phyloP scores from a whole-genome alignment of 805 yeast genomes.

The Candida pseudofarinosa region DNA sequence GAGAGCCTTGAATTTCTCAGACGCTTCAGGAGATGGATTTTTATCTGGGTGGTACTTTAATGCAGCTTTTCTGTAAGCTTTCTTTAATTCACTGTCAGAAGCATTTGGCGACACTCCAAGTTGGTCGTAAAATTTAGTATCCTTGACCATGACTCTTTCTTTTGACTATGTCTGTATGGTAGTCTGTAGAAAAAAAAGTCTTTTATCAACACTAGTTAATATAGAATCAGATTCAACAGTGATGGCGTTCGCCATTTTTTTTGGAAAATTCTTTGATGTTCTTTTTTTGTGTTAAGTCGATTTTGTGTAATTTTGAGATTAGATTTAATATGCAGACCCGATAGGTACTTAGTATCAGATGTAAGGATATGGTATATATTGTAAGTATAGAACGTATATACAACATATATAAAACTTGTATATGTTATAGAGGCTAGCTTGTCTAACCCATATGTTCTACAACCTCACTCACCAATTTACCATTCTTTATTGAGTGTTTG shows the following conservation, averaged over 20 bases:
- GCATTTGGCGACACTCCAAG: constrained; percentile 72
- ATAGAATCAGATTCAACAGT: not conserved
- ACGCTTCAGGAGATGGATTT: constrained; percentile 83
- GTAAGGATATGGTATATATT: not conserved
- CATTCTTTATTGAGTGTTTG: constrained; percentile 61
- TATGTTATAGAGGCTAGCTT: not conserved
- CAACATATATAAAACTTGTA: not conserved
- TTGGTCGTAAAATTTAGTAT: constrained; percentile 73
- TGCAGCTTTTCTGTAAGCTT: constrained; percentile 79
- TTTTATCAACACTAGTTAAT: not conserved
- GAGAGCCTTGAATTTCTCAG: constrained; percentile 90
- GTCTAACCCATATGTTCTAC: constrained; percentile 76
- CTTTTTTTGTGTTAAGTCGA: constrained; percentile 4
- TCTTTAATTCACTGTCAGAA: constrained; percentile 66
- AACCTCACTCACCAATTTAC: constrained; percentile 62
- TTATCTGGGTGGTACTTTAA: constrained; percentile 82
- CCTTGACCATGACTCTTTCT: constrained; percentile 58
- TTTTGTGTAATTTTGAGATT: constrained; percentile 6
- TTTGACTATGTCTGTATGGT: not conserved
- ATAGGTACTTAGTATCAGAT: not conserved
- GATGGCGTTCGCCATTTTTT: constrained; percentile 2
- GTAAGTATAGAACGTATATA: not conserved
- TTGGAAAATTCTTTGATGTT: constrained; percentile 8
- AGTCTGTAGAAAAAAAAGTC: not conserved
- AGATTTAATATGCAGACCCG: not conserved